A percentile compares a stretch with the other conserved stretches of the same genome.
These are phyloP conservation scores for Wallacemonas sp. DNA, from an alignment of 208 protist genomes.

Conservation along the genomic window DNA sequence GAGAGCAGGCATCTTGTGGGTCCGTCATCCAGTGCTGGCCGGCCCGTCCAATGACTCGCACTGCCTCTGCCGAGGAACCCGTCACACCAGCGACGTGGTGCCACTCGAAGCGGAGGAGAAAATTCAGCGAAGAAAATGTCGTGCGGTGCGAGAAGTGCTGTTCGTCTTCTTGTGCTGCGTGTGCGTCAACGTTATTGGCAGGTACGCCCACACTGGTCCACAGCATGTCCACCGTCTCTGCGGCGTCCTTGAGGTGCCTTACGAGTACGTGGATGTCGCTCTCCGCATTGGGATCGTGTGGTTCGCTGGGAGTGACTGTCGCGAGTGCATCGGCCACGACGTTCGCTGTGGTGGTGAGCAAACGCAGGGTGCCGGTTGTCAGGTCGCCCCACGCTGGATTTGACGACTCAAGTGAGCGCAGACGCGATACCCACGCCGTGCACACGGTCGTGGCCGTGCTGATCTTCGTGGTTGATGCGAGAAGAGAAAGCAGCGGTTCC, in stretches of 20 bases:
- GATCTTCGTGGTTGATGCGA: too few relatives aligned
- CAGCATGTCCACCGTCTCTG: not conserved
- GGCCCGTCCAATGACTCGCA: not conserved
- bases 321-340: too few relatives aligned
- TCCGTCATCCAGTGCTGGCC: not conserved
- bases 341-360: too few relatives aligned
- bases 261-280: too few relatives aligned
- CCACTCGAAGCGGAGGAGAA: slow-evolving; percentile 11
- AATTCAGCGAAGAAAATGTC: slow-evolving; percentile 10
- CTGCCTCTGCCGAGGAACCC: not conserved
- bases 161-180: not conserved
- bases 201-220: not conserved
- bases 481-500: too few relatives aligned
- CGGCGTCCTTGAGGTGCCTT: slow-evolving; percentile 4
- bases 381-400: too few relatives aligned
- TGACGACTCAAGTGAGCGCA: too few relatives aligned
- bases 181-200: not conserved
- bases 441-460: too few relatives aligned
- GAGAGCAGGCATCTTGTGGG: not conserved
- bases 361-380: too few relatives aligned
- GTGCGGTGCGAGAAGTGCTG: slow-evolving; percentile 10
- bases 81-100: not conserved
- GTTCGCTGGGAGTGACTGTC: not conserved
- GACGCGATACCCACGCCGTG: too few relatives aligned
- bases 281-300: not conserved